Conservation (phyloP, 2,329 filamentous ascomycete genomes). For the Diplodia scrobiculata region DNA sequence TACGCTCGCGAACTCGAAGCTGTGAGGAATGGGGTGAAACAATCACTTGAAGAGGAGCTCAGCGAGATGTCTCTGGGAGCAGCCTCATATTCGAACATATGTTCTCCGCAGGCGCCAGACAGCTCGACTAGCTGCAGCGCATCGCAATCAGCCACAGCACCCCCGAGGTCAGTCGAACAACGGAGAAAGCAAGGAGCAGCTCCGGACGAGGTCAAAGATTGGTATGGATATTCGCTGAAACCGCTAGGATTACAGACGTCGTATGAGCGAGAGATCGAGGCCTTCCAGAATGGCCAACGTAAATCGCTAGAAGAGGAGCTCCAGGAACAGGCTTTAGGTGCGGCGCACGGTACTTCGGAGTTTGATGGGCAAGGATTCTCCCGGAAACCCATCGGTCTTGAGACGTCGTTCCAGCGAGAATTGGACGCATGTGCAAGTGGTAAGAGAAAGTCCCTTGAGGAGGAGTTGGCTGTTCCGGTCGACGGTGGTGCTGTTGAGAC, state of each 20-base stretch:
- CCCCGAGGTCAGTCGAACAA: slow-evolving; percentile 26
- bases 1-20: slow-evolving; percentile 29
- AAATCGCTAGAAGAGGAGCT: slow-evolving; percentile 28
- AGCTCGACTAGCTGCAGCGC: slow-evolving; percentile 1
- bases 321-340: slow-evolving; percentile 11
- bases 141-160: slow-evolving; percentile 7
- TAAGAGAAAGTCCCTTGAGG: slow-evolving; percentile 25
- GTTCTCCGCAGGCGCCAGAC: slow-evolving; percentile 7
- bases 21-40: slow-evolving; percentile 18
- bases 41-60: slow-evolving; percentile 29
- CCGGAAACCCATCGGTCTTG: slow-evolving; percentile 31
- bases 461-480: slow-evolving; percentile 24
- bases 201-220: slow-evolving; percentile 29
- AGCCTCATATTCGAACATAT: slow-evolving; percentile 18
- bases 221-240: slow-evolving; percentile 32
- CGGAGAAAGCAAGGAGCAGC: slow-evolving; percentile 23
- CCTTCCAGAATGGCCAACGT: slow-evolving; percentile 21
- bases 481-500: slow-evolving; percentile 23
- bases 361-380: slow-evolving; percentile 31
- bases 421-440: slow-evolving; percentile 11
- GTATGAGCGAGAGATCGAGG: slow-evolving; percentile 29
- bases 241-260: slow-evolving; percentile 32
- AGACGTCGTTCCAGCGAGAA: slow-evolving; percentile 31
- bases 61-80: slow-evolving; percentile 10
- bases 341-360: not conserved